Evolutionary conservation across 805 yeast genomes (phyloP).

Genomic region (Candida ovalis): DNA sequence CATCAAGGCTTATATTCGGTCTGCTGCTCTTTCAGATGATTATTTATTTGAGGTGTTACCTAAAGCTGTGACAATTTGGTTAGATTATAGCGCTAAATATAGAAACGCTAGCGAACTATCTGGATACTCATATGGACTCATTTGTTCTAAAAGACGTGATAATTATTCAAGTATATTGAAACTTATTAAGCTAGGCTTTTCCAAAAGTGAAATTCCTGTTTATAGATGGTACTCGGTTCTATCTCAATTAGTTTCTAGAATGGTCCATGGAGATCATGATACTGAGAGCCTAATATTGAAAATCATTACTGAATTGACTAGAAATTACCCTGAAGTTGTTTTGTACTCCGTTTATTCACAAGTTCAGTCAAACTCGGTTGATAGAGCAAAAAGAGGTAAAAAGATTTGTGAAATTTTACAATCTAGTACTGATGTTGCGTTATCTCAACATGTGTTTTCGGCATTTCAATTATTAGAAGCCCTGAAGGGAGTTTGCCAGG

Average conservation of each 20-base stretch:
- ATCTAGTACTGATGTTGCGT: conserved; percentile 12
- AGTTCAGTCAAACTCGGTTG: conserved; percentile 50
- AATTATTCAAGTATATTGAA: conserved; percentile 45
- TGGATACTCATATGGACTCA: conserved; percentile 26
- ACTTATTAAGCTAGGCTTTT: conserved; percentile 40
- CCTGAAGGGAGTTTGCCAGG: conserved; percentile 41
- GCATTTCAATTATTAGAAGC: conserved; percentile 38
- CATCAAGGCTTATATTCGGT: conserved; percentile 51
- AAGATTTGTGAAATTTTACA: conserved; percentile 37
- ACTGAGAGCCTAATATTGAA: conserved; percentile 53
- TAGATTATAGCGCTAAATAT: conserved; percentile 58
- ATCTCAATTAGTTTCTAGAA: conserved; percentile 80
- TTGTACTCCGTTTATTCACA: conserved; percentile 83
- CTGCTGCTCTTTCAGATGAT: conserved; percentile 58
- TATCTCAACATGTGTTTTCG: conserved; percentile 21
- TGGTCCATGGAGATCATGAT: conserved; percentile 55
- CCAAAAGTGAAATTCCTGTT: conserved; percentile 42
- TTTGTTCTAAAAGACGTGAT: conserved; percentile 30
- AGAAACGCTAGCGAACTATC: conserved; percentile 23
- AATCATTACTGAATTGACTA: conserved; percentile 56
- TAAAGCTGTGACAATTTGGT: conserved; percentile 86
- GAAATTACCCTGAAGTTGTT: conserved; percentile 73
- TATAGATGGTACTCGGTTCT: conserved; percentile 77
- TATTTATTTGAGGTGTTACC: conserved; percentile 84
- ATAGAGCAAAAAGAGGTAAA: conserved; percentile 44